Evolutionary conservation across 345 rosid genomes (phyloP).

Genomic region (Diplotaxis tenuifolia): DNA sequence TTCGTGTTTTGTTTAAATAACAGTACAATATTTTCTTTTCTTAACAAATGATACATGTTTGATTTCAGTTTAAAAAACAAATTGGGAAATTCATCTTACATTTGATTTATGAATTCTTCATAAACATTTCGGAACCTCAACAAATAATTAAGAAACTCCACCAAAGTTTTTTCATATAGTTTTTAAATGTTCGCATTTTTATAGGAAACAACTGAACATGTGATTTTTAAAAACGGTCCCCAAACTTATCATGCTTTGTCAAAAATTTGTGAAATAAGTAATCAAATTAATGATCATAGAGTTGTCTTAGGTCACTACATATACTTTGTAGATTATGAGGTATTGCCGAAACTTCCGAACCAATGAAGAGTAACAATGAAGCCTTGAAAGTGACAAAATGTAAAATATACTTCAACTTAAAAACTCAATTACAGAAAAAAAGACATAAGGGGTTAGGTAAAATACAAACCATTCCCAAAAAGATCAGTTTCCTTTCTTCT

Average conservation of each 20-base stretch:
- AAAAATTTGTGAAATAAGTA: not conserved
- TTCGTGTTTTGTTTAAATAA: not conserved
- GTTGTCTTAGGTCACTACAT: not conserved
- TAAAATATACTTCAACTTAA: conserved; percentile 26
- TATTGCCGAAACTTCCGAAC: not conserved
- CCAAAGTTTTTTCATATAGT: not conserved
- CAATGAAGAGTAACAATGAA: conserved; percentile 6
- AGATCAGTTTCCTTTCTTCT: conserved; percentile 8
- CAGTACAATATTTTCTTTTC: not conserved
- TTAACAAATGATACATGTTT: not conserved
- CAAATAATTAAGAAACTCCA: not conserved
- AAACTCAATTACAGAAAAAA: conserved; percentile 16
- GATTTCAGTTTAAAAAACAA: too few species aligned
- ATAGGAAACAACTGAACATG: not conserved
- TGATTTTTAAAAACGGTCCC: not conserved
- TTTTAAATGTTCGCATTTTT: not conserved
- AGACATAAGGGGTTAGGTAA: conserved; percentile 25
- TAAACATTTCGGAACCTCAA: not conserved
- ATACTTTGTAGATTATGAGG: not conserved
- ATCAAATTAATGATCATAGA: not conserved
- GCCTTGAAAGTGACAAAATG: conserved; percentile 11
- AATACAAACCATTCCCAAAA: conserved; percentile 34
- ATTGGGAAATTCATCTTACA: not conserved
- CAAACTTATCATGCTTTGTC: not conserved
- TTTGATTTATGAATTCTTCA: not conserved